phyloP scores from a whole-genome alignment of 2,329 filamentous ascomycete genomes.

The Nannizziopsis arthrosporioides region DNA sequence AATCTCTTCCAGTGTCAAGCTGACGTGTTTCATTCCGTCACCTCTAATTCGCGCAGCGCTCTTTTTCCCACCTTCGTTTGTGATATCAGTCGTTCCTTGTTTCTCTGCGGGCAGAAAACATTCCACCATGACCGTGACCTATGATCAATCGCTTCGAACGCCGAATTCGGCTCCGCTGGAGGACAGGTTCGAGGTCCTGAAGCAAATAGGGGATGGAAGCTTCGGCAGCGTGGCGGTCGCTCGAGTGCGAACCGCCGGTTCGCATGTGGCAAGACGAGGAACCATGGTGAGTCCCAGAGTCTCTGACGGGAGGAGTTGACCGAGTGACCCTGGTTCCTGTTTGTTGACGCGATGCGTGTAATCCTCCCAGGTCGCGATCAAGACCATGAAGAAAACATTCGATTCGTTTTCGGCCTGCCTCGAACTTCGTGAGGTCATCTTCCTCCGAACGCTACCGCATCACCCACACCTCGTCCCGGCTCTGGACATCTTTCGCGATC shows the following conservation, averaged over 20 bases:
- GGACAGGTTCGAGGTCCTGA: conserved; percentile 91
- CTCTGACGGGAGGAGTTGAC: no score
- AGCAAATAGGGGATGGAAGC: conserved; percentile 97
- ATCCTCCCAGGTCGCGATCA: conserved; percentile 71
- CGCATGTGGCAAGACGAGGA: conserved; percentile 75
- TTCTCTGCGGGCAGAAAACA: conserved; percentile 33
- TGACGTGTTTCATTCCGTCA: no score
- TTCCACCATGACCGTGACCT: conserved; percentile 60
- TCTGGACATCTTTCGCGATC: conserved; percentile 95
- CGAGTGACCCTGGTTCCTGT: neutral
- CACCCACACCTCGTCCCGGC: conserved; percentile 94
- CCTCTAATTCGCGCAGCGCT: neutral
- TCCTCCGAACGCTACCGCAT: conserved; percentile 73
- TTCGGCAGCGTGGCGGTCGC: conserved; percentile 93
- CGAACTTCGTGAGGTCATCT: conserved; percentile 93
- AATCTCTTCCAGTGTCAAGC: neutral
- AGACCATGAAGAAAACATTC: conserved; percentile 99
- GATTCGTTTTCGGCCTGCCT: conserved; percentile 82
- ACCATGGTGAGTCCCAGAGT: conserved; percentile 60
- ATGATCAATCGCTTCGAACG: conserved; percentile 60
- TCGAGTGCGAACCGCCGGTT: conserved; percentile 79
- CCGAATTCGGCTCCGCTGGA: conserved; percentile 51
- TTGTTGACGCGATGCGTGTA: no score
- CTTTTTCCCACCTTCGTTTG: conserved; percentile 9
- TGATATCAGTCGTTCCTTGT: conserved; percentile 9